These are phyloP conservation scores for Crithidia sp. DNA, from an alignment of 208 protist genomes.

Conservation along the genomic window DNA sequence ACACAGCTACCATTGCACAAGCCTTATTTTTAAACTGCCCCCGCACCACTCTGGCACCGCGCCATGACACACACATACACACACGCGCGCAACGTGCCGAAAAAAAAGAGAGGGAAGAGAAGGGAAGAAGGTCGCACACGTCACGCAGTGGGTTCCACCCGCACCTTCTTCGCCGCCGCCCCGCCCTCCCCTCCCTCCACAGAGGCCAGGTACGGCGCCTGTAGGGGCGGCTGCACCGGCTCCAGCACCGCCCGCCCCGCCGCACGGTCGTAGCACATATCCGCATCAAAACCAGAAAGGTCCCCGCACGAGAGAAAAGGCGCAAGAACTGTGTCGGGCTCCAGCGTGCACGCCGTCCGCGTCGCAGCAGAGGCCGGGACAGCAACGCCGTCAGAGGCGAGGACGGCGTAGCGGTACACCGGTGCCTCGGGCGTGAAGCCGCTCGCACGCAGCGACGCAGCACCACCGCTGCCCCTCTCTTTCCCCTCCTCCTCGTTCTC, in stretches of 20 bases:
- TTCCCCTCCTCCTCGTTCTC: background rate
- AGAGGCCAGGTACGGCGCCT: constrained; percentile 71
- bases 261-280: constrained; percentile 85
- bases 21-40: no score
- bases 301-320: constrained; percentile 98
- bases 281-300: constrained; percentile 94
- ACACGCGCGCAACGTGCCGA: no score
- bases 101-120: no score
- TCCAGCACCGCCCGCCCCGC: constrained; percentile 40
- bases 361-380: background rate
- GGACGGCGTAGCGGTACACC: constrained; percentile 7
- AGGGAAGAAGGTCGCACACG: no score
- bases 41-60: no score
- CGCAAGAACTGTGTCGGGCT: constrained; percentile 59
- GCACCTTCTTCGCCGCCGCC: constrained; percentile 13
- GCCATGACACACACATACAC: no score
- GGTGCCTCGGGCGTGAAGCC: constrained; percentile 21
- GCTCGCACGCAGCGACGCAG: constrained; percentile 1
- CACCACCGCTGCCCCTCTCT: background rate
- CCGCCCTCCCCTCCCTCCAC: background rate
- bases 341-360: background rate
- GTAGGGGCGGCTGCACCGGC: constrained; percentile 74
- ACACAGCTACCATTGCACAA: no score
- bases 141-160: constrained; percentile 5
- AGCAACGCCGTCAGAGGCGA: background rate